These are phyloP conservation scores for Phytophthora quininea DNA, from an alignment of 352 stramenopile genomes.

Conservation along the genomic window DNA sequence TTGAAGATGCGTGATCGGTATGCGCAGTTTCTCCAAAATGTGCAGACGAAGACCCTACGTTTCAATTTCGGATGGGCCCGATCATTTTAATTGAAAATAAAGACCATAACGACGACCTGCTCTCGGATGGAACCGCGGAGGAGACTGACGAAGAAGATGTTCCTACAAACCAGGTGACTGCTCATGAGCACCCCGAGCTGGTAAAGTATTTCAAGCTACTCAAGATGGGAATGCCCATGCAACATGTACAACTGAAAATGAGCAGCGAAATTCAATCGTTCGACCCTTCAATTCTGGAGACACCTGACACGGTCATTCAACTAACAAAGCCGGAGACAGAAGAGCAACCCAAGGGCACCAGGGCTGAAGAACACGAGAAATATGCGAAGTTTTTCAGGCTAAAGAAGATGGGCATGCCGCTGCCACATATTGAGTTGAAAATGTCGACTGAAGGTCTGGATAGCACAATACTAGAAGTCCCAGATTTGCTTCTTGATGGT, in stretches of 20 bases:
- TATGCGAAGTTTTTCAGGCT: conserved; percentile 95
- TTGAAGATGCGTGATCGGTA: conserved; percentile 79
- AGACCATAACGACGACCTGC: conserved; percentile 58
- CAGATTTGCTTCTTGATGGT: conserved; percentile 66
- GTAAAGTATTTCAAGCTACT: conserved; percentile 85
- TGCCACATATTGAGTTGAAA: conserved; percentile 92
- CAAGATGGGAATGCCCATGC: conserved; percentile 77
- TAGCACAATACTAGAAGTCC: conserved; percentile 79
- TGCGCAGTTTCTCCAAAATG: conserved; percentile 73
- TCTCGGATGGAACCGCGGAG: conserved; percentile 64
- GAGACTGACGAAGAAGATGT: conserved; percentile 71
- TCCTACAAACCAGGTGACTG: conserved; percentile 40
- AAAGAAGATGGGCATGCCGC: conserved; percentile 94
- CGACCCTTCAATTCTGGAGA: conserved; percentile 69
- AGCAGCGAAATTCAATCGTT: conserved; percentile 60
- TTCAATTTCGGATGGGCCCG: conserved; percentile 70
- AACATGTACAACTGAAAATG: conserved; percentile 78
- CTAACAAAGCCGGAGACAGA: conserved; percentile 73
- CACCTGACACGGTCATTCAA: conserved; percentile 86
- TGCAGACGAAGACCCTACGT: conserved; percentile 70
- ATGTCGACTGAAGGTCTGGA: conserved; percentile 94
- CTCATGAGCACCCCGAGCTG: conserved; percentile 70
- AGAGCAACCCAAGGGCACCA: conserved; percentile 48
- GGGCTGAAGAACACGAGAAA: conserved; percentile 70
- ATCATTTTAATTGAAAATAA: conserved; percentile 83